phyloP scores from a whole-genome alignment of 139 green algal species.

The Chlamydomonas sp. region DNA sequence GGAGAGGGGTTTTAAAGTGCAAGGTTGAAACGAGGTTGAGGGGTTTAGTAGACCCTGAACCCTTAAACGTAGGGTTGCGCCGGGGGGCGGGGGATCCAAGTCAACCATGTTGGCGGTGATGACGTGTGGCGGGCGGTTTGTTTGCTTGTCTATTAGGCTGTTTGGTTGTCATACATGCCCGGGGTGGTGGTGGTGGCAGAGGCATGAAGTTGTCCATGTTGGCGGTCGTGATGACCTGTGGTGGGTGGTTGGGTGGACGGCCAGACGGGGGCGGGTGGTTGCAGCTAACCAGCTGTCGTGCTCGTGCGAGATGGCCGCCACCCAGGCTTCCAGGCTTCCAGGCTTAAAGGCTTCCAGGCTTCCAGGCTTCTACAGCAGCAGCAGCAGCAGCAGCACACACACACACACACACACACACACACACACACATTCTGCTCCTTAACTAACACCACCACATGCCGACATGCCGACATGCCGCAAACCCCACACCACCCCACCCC shows the following conservation, averaged over 20 bases:
- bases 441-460: not conserved
- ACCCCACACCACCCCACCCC: not conserved
- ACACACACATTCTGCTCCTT: not conserved
- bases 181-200: not conserved
- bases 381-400: too few species aligned
- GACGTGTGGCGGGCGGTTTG: not conserved
- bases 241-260: not conserved
- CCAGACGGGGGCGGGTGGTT: not conserved
- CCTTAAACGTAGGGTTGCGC: too few species aligned
- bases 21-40: too few species aligned
- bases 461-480: not conserved
- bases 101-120: constrained; percentile 45
- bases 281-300: not conserved
- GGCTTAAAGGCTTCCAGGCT: not conserved
- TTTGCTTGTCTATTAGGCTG: not conserved
- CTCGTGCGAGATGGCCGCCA: too few species aligned
- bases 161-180: not conserved
- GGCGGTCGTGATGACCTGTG: not conserved
- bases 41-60: too few species aligned
- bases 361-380: not conserved
- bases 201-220: not conserved
- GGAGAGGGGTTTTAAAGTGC: too few species aligned
- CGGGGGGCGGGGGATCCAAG: constrained; percentile 27
- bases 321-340: too few species aligned
- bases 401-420: constrained; percentile 4